These are phyloP conservation scores for Phylloporus sp. DNA, from an alignment of 768 basidiomycete genomes.

Conservation along the genomic window DNA sequence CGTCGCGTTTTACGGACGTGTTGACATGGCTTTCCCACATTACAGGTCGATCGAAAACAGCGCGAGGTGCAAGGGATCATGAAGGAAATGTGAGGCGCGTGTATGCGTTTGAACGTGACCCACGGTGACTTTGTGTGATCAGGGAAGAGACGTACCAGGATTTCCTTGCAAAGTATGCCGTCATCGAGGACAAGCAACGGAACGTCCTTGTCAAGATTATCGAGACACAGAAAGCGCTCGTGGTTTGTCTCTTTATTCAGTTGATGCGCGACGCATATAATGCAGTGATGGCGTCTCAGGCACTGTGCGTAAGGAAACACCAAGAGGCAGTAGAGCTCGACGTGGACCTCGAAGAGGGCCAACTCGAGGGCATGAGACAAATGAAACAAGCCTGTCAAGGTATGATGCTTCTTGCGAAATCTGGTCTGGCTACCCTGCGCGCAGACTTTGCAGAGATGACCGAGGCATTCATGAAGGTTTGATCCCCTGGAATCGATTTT, in stretches of 20 bases:
- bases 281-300: slow-evolving; percentile 1
- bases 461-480: slow-evolving; percentile 21
- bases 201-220: slow-evolving; percentile 23
- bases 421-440: not conserved
- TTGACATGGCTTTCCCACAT: not conserved
- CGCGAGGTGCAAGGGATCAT: slow-evolving; percentile 17
- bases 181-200: slow-evolving; percentile 26
- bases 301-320: slow-evolving; percentile 26
- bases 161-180: slow-evolving; percentile 21
- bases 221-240: slow-evolving; percentile 21
- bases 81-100: slow-evolving; percentile 22
- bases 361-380: slow-evolving; percentile 20
- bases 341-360: slow-evolving; percentile 22
- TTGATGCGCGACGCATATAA: not conserved
- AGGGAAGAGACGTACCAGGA: slow-evolving; percentile 26
- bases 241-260: slow-evolving; percentile 17
- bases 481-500: not conserved
- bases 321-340: slow-evolving; percentile 21
- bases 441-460: slow-evolving; percentile 18
- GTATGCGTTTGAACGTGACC: slow-evolving; percentile 3
- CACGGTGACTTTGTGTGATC: not conserved
- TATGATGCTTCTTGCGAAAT: not conserved
- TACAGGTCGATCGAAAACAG: slow-evolving; percentile 22
- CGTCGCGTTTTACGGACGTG: not conserved
- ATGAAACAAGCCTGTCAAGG: slow-evolving; percentile 20